Conservation (phyloP, 805 yeast genomes). For the Kluyveromyces siamensis region DNA sequence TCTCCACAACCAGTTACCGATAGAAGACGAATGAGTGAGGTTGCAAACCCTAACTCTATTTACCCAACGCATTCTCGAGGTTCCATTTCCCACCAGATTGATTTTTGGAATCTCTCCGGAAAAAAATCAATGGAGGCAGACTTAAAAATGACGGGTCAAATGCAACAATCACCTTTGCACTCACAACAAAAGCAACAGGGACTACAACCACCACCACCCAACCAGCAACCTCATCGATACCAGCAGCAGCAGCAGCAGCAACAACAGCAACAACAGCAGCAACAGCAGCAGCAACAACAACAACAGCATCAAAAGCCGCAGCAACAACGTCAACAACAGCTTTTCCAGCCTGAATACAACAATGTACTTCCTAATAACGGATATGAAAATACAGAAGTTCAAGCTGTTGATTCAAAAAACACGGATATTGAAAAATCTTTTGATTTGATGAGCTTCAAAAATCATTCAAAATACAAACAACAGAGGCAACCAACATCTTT, state of each 20-base stretch:
- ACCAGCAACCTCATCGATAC: neutral
- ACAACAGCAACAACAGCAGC: neutral
- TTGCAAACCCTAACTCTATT: slow-evolving; percentile 8
- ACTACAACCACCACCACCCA: neutral
- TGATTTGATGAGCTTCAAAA: slow-evolving; percentile 1
- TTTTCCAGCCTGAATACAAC: neutral
- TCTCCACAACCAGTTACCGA: slow-evolving; percentile 1
- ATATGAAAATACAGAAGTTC: neutral
- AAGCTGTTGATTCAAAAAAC: neutral
- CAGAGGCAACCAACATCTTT: slow-evolving; percentile 1
- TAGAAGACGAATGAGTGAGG: slow-evolving; percentile 18
- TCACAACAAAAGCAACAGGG: neutral
- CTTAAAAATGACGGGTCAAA: neutral
- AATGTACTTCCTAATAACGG: neutral
- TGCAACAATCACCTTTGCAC: neutral
- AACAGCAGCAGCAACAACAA: neutral
- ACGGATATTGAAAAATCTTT: neutral
- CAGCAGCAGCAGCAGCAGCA: neutral
- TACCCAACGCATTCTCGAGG: slow-evolving; percentile 10
- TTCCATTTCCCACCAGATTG: slow-evolving; percentile 23
- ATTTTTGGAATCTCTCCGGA: slow-evolving; percentile 21
- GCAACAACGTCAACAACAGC: neutral
- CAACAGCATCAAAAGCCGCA: neutral
- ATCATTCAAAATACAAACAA: neutral
- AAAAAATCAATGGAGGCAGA: neutral